Conservation (phyloP, 805 yeast species). For the Suhomyces sp. region DNA sequence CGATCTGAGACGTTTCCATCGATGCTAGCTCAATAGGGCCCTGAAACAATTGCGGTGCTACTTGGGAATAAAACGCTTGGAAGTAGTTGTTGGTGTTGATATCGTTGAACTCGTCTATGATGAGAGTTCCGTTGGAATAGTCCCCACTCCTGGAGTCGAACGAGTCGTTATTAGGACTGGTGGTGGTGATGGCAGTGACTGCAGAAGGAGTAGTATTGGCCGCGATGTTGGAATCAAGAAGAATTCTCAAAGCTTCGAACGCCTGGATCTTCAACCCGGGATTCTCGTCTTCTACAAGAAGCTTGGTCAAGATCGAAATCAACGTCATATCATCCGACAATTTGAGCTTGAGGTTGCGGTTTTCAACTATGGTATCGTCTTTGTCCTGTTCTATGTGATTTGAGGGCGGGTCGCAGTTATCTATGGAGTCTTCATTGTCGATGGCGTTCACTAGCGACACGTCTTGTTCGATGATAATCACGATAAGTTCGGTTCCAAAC, state of each 20-base stretch:
- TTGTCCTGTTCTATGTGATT: constrained; percentile 10
- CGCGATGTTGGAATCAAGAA: constrained; percentile 58
- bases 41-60: constrained; percentile 56
- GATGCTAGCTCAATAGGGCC: constrained; percentile 41
- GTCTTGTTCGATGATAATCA: constrained; percentile 81
- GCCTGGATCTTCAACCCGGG: constrained; percentile 79
- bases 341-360: constrained; percentile 22
- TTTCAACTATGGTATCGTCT: constrained; percentile 12
- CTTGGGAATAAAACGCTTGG: constrained; percentile 56
- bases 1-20: neutral
- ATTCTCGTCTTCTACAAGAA: constrained; percentile 60
- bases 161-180: constrained; percentile 4
- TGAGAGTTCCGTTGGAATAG: constrained; percentile 9
- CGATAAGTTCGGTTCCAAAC: constrained; percentile 76
- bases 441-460: constrained; percentile 53
- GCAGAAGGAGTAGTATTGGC: constrained; percentile 12
- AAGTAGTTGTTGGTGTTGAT: constrained; percentile 47
- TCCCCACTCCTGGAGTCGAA: constrained; percentile 2
- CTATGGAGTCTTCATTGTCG: constrained; percentile 14
- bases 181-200: constrained; percentile 15
- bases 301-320: constrained; percentile 51
- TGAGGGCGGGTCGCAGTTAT: constrained; percentile 7
- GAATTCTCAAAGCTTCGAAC: constrained; percentile 72
- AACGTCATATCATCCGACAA: constrained; percentile 59
- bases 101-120: constrained; percentile 23